Base-by-base conservation (phyloP, 495 filamentous ascomycete genomes). In the Aspergillus haitiensis region DNA sequence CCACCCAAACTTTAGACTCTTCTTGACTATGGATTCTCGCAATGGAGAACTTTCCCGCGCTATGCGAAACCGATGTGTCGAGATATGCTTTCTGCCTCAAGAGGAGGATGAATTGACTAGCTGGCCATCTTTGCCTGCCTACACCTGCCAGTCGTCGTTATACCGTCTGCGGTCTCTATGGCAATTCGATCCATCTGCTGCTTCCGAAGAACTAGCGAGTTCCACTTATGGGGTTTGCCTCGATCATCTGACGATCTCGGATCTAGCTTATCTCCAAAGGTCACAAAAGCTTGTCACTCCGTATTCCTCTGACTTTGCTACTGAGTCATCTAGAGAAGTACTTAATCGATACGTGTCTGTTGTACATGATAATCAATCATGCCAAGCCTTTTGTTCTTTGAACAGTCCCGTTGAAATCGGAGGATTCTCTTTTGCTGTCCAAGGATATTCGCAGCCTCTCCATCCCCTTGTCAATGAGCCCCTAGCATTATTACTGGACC, bases 11-110 rank as follows among this genome's bases (percentile, higher is more conserved):
- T 99, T 98, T 72, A 83, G 95, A 55, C 80, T 99, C 10, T 98
- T 99, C 73, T 72, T 99, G 62, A 98, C 93, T 3, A 90, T 96
- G 79, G 93, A 99, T 71, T 87, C 95, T 46, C 86, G 86, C 27
- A 88, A 96, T 72, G 95, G 95, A 9, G 95, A 99, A 68, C 80
- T 99, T 27, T 98, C 95, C 7, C 82, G 93, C 56, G 95, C 95
- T 4, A 98, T 99, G 95, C 82, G 95, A 54, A 99, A 99, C 71
- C 83, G 95, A 67, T 90, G 91, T 56, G 80, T 97, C 52, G 95
- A 99, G 72, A 87, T 99, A 7, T 96, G 86, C 63, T 79, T 99
- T 57, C 64, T 78, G 62, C 54, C 76, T 35, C 66, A 68, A 15
- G 70, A 75, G 39, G 44, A 64, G 31, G 59, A 68, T 31, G 55